These are phyloP conservation scores for Suhomyces choctaworum DNA, from an alignment of 1,139 yeast species.

Conservation along the genomic window DNA sequence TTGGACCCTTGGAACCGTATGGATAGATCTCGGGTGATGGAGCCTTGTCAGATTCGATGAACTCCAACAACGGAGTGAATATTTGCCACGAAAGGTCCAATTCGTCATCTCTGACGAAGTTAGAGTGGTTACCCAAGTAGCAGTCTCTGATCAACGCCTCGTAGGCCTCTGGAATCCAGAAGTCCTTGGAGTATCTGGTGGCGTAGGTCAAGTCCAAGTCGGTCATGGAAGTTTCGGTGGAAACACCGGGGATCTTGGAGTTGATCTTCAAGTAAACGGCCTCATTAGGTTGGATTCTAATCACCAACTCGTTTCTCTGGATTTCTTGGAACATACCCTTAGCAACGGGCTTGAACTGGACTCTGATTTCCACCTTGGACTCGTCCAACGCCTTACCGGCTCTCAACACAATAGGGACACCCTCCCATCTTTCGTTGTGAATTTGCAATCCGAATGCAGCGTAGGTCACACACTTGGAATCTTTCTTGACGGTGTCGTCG, in stretches of 20 bases:
- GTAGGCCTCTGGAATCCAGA: constrained; percentile 97
- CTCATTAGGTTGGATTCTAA: constrained; percentile 92
- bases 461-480: constrained; percentile 86
- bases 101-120: constrained; percentile 97
- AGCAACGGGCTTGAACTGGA: constrained; percentile 87
- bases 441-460: constrained; percentile 82
- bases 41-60: constrained; percentile 68
- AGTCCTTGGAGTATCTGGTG: constrained; percentile 73
- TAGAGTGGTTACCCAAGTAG: constrained; percentile 88
- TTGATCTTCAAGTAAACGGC: constrained; percentile 91
- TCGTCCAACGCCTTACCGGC: constrained; percentile 96
- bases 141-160: constrained; percentile 94
- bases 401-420: constrained; percentile 92
- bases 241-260: constrained; percentile 89
- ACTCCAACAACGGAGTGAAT: constrained; percentile 85
- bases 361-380: constrained; percentile 89
- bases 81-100: constrained; percentile 90
- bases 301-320: constrained; percentile 89
- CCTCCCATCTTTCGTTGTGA: constrained; percentile 95
- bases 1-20: constrained; percentile 93
- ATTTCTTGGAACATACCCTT: constrained; percentile 79
- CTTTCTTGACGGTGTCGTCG: constrained; percentile 83
- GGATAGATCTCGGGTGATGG: constrained; percentile 69
- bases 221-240: constrained; percentile 77
- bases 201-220: constrained; percentile 89